Evolutionary conservation across 768 basidiomycete species (phyloP), one percentile per base, ranked within the genome.

Genomic region (Phlebiopsis flavidoalba): DNA sequence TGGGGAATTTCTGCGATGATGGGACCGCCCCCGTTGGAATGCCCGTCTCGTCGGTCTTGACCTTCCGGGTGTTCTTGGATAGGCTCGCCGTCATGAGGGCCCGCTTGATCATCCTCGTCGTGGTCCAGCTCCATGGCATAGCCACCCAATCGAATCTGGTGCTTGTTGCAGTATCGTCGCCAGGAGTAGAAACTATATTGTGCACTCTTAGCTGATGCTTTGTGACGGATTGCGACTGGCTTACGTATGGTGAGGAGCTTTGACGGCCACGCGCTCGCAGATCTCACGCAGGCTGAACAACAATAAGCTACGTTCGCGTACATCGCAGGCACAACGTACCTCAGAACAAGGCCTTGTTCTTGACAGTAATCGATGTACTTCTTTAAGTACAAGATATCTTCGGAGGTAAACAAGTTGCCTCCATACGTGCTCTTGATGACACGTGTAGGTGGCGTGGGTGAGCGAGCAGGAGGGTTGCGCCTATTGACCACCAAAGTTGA

Each of bases 341-440:
- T 92, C 48, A 94, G 76, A 8, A 93, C 89, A 8, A 92, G 72
- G 40, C 92, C 91, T 71, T 93, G 88, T 59, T 93, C 90, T 67
- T 92, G 91, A 68, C 92, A 94, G 66, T 92, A 94, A 65, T 93
- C 90, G 50, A 94, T 94, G 69, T 94, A 94, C 69, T 85, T 88
- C 69, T 92, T 91, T 62, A 94, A 79, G 70, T 93, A 94, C 37
- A 83, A 59, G 46, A 94, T 84, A 69, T 94, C 92, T 52, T 93
- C 92, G 1, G 86, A 80, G 0, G 92, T 94, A 68, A 94, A 94
- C 43, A 93, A 71, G 68, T 94, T 93, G 14, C 92, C 92, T 48
- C 92, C 92, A 67, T 93, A 93, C 0, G 91, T 93, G 67, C 91
- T 93, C 73, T 91, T 93, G 69, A 94, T 86, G 21, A 93, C 86